Evolutionary conservation across 768 basidiomycete species (phyloP).

Genomic region (Amanita jacksonii): DNA sequence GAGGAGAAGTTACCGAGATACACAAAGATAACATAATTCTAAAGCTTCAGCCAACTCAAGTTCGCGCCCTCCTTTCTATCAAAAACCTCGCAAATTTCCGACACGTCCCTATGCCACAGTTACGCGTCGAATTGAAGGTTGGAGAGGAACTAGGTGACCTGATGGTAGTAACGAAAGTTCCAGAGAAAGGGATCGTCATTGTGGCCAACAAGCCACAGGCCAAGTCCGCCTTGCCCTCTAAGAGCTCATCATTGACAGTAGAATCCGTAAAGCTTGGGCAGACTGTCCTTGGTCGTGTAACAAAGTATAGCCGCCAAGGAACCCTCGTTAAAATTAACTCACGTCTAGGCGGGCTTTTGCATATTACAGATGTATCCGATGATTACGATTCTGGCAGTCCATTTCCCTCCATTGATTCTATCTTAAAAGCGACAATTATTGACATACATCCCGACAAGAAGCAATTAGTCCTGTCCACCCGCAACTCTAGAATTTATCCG

Average conservation of each 20-base stretch:
- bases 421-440: conserved; percentile 66
- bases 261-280: conserved; percentile 66
- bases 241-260: conserved; percentile 42
- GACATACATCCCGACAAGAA: conserved; percentile 55
- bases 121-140: conserved; percentile 49
- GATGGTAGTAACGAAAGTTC: conserved; percentile 82
- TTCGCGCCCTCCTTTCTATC: conserved; percentile 78
- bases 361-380: conserved; percentile 77
- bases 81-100: conserved; percentile 81
- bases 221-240: conserved; percentile 37
- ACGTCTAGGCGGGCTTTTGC: conserved; percentile 65
- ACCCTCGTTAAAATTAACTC: conserved; percentile 68
- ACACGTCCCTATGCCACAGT: conserved; percentile 50
- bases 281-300: conserved; percentile 71
- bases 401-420: conserved; percentile 52
- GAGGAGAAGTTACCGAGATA: conserved; percentile 66
- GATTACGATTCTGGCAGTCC: conserved; percentile 53
- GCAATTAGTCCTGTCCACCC: conserved; percentile 72
- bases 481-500: conserved; percentile 59
- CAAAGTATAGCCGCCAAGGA: conserved; percentile 61
- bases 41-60: conserved; percentile 55
- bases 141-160: conserved; percentile 70
- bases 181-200: conserved; percentile 79
- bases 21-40: conserved; percentile 82
- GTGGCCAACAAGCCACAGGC: conserved; percentile 65